These are phyloP conservation scores for Aplosporella prunicola DNA, from an alignment of 2,329 filamentous ascomycete species.

Conservation along the genomic window DNA sequence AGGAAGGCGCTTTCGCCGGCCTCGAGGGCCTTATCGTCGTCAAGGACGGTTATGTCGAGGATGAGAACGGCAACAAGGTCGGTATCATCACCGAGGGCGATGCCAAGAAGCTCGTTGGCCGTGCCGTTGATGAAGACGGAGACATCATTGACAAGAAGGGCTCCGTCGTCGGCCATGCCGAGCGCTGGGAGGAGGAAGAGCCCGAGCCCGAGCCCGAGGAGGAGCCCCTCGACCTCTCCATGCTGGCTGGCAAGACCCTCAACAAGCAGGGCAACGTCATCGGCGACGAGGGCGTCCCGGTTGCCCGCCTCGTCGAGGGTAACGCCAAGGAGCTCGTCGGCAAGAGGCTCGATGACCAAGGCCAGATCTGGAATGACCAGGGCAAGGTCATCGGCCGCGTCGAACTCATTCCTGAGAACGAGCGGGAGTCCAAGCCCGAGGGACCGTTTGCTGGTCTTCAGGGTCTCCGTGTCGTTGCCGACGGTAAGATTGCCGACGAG, in stretches of 20 bases:
- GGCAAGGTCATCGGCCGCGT: slow-evolving; percentile 60
- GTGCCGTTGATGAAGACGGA: slow-evolving; percentile 42
- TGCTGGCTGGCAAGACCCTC: slow-evolving; percentile 37
- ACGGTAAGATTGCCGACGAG: slow-evolving; percentile 41
- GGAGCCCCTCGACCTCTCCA: slow-evolving; percentile 34
- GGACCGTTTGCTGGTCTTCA: slow-evolving; percentile 42
- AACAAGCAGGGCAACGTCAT: slow-evolving; percentile 45
- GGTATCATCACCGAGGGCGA: slow-evolving; percentile 42
- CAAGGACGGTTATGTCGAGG: slow-evolving; percentile 41
- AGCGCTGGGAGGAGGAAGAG: slow-evolving; percentile 56
- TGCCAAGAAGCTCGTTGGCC: slow-evolving; percentile 42
- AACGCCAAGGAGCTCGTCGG: slow-evolving; percentile 54
- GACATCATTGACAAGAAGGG: slow-evolving; percentile 47
- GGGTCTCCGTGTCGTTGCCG: slow-evolving; percentile 39
- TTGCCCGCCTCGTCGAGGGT: slow-evolving; percentile 59
- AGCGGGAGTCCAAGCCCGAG: slow-evolving; percentile 44
- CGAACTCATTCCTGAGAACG: slow-evolving; percentile 58
- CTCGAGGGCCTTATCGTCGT: slow-evolving; percentile 42
- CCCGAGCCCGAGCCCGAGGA: slow-evolving; percentile 37
- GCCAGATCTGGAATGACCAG: slow-evolving; percentile 63
- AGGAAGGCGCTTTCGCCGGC: slow-evolving; percentile 42
- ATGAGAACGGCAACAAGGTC: slow-evolving; percentile 42
- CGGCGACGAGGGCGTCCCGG: slow-evolving; percentile 40
- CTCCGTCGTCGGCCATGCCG: slow-evolving; percentile 42
- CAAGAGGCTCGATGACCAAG: slow-evolving; percentile 61